These are phyloP conservation scores for Apophysomyces elegans DNA, from an alignment of 371 early-diverging fungal species.

Conservation along the genomic window DNA sequence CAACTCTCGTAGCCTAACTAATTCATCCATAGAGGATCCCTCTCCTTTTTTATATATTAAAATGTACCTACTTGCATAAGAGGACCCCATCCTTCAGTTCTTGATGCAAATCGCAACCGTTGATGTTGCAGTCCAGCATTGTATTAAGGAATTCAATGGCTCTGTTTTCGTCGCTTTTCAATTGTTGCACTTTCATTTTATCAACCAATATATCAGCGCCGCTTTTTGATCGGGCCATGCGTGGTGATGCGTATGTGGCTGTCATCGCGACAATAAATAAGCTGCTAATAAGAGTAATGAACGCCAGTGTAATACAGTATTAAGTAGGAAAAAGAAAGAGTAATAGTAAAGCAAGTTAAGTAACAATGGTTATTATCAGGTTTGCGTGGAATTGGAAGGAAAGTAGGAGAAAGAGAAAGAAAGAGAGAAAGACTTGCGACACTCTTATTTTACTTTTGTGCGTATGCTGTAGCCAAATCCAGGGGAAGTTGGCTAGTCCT, in stretches of 20 bases:
- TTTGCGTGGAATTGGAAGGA: not conserved
- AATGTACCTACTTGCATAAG: slow-evolving; percentile 70
- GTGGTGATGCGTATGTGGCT: slow-evolving; percentile 10
- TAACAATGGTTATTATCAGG: not conserved
- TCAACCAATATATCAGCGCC: slow-evolving; percentile 17
- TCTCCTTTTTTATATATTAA: slow-evolving; percentile 8
- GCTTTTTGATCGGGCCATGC: slow-evolving; percentile 20
- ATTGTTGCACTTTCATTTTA: slow-evolving; percentile 27
- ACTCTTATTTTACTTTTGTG: slow-evolving; percentile 12
- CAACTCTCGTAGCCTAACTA: not conserved
- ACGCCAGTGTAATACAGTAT: not conserved
- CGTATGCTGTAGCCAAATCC: slow-evolving; percentile 14
- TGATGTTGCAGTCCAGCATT: slow-evolving; percentile 19
- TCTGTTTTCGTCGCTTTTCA: slow-evolving; percentile 28
- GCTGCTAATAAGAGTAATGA: slow-evolving; percentile 1
- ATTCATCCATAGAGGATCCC: not conserved
- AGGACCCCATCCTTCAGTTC: slow-evolving; percentile 79
- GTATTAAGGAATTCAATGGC: slow-evolving; percentile 35
- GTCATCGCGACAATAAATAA: not conserved
- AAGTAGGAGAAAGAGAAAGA: not conserved
- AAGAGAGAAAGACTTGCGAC: slow-evolving; percentile 1
- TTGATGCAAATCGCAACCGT: slow-evolving; percentile 53
- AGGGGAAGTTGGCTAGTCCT: not conserved
- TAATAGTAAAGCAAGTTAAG: not conserved
- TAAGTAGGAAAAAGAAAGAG: not conserved